These are phyloP conservation scores for Phytopythium aichiense DNA, from an alignment of 352 stramenopile genomes.

Conservation along the genomic window DNA sequence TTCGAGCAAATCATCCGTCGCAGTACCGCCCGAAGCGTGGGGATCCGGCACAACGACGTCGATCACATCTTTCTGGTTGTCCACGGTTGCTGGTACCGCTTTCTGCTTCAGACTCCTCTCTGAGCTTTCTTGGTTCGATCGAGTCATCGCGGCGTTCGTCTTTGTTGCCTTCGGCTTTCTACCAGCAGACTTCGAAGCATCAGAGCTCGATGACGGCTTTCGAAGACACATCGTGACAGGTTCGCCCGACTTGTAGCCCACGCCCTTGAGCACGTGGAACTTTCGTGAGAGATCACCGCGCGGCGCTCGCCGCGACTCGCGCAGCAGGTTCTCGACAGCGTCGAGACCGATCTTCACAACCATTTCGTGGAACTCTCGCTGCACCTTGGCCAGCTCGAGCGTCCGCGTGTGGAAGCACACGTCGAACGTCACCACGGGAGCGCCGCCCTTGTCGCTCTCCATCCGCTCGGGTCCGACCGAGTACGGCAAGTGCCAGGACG, in stretches of 20 bases:
- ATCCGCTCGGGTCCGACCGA: conserved; percentile 87
- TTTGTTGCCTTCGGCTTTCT: background rate
- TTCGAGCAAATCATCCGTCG: conserved; percentile 9
- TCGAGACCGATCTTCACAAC: conserved; percentile 87
- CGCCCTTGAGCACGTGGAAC: conserved; percentile 83
- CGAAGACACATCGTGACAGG: conserved; percentile 71
- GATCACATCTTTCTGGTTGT: conserved; percentile 14
- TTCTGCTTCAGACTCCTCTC: background rate
- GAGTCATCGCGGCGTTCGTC: background rate
- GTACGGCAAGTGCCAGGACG: conserved; percentile 89
- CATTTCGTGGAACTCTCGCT: conserved; percentile 79
- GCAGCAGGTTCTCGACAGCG: conserved; percentile 60
- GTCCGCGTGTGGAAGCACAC: conserved; percentile 91
- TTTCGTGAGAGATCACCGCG: conserved; percentile 27
- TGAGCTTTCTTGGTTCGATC: background rate
- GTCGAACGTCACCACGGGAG: conserved; percentile 80
- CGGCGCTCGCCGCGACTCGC: conserved; percentile 25
- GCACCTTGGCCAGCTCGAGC: conserved; percentile 52
- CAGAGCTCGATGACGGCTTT: conserved; percentile 16
- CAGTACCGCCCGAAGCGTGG: background rate
- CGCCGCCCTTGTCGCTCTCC: conserved; percentile 83
- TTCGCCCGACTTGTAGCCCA: conserved; percentile 82
- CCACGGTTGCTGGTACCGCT: conserved; percentile 6
- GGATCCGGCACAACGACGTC: conserved; percentile 1
- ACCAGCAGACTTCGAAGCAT: conserved; percentile 3